Percentiles rank a stretch among this genome's conserved stretches.
These are phyloP conservation scores for Plectranthus barbatus DNA, from an alignment of 257 asterid genomes.

Conservation along the genomic window DNA sequence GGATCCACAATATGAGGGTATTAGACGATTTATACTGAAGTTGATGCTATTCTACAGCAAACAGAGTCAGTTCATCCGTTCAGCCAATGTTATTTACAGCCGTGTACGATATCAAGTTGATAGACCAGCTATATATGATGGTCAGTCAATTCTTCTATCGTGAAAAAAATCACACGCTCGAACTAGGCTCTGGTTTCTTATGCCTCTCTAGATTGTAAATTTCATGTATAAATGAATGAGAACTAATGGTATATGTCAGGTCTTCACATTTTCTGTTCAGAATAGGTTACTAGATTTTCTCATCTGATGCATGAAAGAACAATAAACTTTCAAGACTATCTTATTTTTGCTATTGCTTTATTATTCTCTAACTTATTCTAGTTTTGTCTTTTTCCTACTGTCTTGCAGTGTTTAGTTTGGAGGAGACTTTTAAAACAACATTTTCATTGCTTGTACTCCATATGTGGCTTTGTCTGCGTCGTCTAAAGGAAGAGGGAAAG, in stretches of 20 bases:
- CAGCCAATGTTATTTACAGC: constrained; percentile 69
- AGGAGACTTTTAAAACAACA: constrained; percentile 83
- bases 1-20: constrained; percentile 64
- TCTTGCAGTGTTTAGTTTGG: constrained; percentile 86
- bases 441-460: constrained; percentile 84
- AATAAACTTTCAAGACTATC: not conserved
- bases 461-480: constrained; percentile 90
- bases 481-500: constrained; percentile 80
- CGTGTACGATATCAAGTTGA: constrained; percentile 74
- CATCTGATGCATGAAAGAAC: not conserved
- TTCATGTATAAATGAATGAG: not conserved
- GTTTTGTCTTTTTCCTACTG: constrained; percentile 8
- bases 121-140: constrained; percentile 74
- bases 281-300: not conserved
- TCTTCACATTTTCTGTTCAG: not conserved
- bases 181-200: not conserved
- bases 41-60: constrained; percentile 79
- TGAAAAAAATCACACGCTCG: constrained; percentile 1
- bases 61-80: constrained; percentile 80
- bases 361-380: not conserved
- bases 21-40: constrained; percentile 45
- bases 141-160: constrained; percentile 31
- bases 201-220: not conserved
- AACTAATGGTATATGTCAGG: not conserved
- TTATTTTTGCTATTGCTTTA: constrained; percentile 2